Base-by-base conservation (phyloP, 768 basidiomycete genomes). In the Russula brevipes region DNA sequence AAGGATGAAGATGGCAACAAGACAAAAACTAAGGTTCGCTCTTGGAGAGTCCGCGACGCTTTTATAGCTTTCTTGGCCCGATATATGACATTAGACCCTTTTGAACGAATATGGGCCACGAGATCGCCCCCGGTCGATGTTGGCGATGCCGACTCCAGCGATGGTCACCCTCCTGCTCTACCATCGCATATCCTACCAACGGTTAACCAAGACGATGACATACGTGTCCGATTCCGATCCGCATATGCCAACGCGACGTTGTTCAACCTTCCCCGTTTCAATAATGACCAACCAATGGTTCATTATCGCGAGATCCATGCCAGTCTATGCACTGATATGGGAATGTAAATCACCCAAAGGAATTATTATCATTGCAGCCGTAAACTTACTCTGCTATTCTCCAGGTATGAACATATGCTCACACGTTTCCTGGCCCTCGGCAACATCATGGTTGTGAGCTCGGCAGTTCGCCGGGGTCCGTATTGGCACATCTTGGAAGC, bases 401-500 rank as follows among this genome's bases (percentile, higher is more conserved):
- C 35, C 39, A 57, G 54, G 19, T 86, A 82, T 66, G 94, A 97
- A 71, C 75, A 78, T 42, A 89, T 90, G 78, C 76, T 89, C 57
- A 92, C 87, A 11, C 84, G 87, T 46, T 79, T 86, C 35, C 77
- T 93, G 35, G 84, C 80, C 19, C 77, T 89, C 14, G 88, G 84
- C 33, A 93, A 91, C 73, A 82, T 87, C 66, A 86, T 91, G 81
- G 81, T 97, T 45, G 81, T 85, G 17, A 89, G 86, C 69, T 87
- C 91, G 1, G 81, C 82, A 1, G 82, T 88, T 24, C 81, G 95
- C 33, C 84, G 91, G 16, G 89, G 86, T 4, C 82, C 93, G 1
- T 94, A 96, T 70, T 94, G 89, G 85, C 88, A 96, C 73, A 72
- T 98, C 54, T 76, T 98, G 63, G 93, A 95, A 72, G 82, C 83